Conservation (phyloP, 768 basidiomycete genomes). For the Lentinula detonsa region DNA sequence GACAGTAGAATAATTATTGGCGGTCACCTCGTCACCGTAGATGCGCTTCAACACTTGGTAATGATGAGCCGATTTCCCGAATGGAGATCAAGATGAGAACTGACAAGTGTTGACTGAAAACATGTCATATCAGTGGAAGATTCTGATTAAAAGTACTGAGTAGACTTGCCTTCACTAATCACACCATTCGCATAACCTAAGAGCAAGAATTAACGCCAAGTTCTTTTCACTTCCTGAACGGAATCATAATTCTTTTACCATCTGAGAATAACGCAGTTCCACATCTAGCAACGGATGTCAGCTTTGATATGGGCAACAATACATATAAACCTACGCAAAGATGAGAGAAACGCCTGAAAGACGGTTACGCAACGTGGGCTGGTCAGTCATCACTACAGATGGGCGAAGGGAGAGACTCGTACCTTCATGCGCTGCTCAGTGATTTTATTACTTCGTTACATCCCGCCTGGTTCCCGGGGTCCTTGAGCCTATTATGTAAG, state of each 20-base stretch:
- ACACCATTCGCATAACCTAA: constrained; percentile 77
- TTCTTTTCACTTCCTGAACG: background rate
- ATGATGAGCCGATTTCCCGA: background rate
- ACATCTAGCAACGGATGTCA: constrained; percentile 41
- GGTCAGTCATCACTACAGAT: background rate
- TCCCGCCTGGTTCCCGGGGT: background rate
- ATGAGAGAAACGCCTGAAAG: constrained; percentile 64
- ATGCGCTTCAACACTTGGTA: constrained; percentile 59
- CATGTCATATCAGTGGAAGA: background rate
- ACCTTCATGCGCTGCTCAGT: background rate
- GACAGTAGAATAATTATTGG: constrained; percentile 54
- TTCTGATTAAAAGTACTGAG: background rate
- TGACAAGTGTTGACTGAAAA: constrained; percentile 62
- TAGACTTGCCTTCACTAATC: constrained; percentile 64
- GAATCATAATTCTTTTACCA: constrained; percentile 33
- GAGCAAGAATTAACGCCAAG: background rate
- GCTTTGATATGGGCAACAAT: background rate
- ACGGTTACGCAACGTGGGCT: background rate
- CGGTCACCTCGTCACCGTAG: constrained; percentile 53
- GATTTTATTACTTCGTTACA: background rate
- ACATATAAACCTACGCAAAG: constrained; percentile 57
- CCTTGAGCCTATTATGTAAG: background rate
- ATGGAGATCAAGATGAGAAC: constrained; percentile 13
- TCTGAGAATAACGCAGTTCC: constrained; percentile 88
- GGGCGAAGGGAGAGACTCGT: background rate